These are phyloP conservation scores for Passiflora organensis DNA, from an alignment of 345 rosid genomes.

Conservation along the genomic window DNA sequence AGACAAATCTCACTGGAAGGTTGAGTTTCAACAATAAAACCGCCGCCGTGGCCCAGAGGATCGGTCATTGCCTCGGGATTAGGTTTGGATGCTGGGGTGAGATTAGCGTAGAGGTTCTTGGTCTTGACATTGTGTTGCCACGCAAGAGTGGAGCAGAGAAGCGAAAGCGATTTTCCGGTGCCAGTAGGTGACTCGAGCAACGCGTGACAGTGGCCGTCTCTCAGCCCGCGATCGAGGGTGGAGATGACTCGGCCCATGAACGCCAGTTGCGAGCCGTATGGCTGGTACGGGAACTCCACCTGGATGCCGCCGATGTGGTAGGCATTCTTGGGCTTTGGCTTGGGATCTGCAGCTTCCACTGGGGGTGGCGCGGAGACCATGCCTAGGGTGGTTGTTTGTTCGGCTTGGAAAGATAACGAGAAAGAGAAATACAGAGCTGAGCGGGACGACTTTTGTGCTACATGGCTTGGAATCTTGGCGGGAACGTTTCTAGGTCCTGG, in stretches of 20 bases:
- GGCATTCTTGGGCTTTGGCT: conserved; percentile 35
- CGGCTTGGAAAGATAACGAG: not conserved
- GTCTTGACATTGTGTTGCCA: conserved; percentile 67
- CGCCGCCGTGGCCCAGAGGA: conserved; percentile 87
- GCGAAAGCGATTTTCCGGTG: conserved; percentile 93
- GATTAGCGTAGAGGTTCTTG: conserved; percentile 33
- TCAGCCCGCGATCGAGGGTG: conserved; percentile 82
- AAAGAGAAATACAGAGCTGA: not conserved
- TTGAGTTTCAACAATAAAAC: conserved; percentile 74
- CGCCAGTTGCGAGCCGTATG: conserved; percentile 91
- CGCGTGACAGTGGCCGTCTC: conserved; percentile 84
- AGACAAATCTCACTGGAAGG: conserved; percentile 51
- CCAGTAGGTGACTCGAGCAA: conserved; percentile 97
- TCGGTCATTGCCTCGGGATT: conserved; percentile 63
- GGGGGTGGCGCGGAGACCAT: conserved; percentile 34
- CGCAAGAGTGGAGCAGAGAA: conserved; percentile 87
- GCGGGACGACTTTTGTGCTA: too few species aligned
- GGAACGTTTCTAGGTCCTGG: too few species aligned
- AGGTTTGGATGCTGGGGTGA: conserved; percentile 39
- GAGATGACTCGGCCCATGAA: conserved; percentile 92
- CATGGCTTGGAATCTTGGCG: too few species aligned
- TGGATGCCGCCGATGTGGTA: conserved; percentile 65
- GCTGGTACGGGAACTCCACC: conserved; percentile 87
- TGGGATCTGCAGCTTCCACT: conserved; percentile 22
- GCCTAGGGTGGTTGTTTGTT: not conserved